Conservation (phyloP, 345 rosid genomes). For the Moricandia moricandioides region DNA sequence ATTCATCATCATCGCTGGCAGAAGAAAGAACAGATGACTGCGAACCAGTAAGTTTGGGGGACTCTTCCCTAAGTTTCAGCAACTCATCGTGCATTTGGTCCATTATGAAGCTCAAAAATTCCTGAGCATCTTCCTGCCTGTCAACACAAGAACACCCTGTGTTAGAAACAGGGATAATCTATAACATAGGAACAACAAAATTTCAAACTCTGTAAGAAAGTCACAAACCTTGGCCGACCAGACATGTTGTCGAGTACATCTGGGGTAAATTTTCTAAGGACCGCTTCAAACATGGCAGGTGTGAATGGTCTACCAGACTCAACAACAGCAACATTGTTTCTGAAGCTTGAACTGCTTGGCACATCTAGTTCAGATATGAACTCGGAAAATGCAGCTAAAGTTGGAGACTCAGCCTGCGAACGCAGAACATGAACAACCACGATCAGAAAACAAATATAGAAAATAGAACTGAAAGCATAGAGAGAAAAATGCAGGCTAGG, state of each 20-base stretch:
- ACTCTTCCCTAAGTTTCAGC: slow-evolving; percentile 64
- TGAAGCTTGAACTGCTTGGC: slow-evolving; percentile 46
- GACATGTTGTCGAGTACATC: slow-evolving; percentile 75
- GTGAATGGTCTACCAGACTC: slow-evolving; percentile 74
- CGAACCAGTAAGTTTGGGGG: slow-evolving; percentile 33
- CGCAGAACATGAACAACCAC: slow-evolving; percentile 27
- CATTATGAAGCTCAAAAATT: slow-evolving; percentile 86
- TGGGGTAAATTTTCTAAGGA: slow-evolving; percentile 78
- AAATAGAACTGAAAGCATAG: background rate
- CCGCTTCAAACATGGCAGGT: slow-evolving; percentile 82
- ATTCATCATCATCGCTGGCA: slow-evolving; percentile 68
- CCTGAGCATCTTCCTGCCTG: slow-evolving; percentile 99
- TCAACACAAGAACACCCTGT: slow-evolving; percentile 11
- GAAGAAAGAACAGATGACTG: slow-evolving; percentile 58
- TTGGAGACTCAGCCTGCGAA: slow-evolving; percentile 71
- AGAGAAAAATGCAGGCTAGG: background rate
- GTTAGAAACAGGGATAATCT: background rate
- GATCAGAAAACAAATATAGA: background rate
- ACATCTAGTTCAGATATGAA: slow-evolving; percentile 58
- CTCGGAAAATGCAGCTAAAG: slow-evolving; percentile 69
- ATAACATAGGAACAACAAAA: background rate
- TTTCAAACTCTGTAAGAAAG: background rate
- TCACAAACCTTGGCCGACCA: slow-evolving; percentile 79
- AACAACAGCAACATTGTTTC: slow-evolving; percentile 43
- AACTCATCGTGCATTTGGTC: slow-evolving; percentile 89